A percentile compares a stretch with the other conserved stretches of the same genome.
phyloP scores from a whole-genome alignment of 805 yeast genomes.

The Ogataea philodendri region DNA sequence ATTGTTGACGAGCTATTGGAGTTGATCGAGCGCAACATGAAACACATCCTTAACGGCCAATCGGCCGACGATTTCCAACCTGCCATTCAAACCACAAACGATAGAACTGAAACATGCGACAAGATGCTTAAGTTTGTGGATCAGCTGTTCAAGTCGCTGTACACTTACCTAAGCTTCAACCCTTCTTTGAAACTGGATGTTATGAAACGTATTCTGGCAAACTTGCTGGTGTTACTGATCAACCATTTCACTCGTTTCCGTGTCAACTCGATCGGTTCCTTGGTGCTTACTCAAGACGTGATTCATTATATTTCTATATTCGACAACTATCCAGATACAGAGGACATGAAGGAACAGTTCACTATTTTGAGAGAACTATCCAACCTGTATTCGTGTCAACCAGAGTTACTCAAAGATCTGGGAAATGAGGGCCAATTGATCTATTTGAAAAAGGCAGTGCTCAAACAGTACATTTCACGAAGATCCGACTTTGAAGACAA shows the following conservation, averaged over 20 bases:
- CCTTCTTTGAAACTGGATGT: slow-evolving; percentile 24
- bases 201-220: slow-evolving; percentile 22
- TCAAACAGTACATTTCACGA: slow-evolving; percentile 64
- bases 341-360: slow-evolving; percentile 49
- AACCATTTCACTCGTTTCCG: slow-evolving; percentile 73
- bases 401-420: slow-evolving; percentile 72
- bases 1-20: slow-evolving; percentile 59
- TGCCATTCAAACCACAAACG: slow-evolving; percentile 35
- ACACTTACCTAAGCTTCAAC: slow-evolving; percentile 37
- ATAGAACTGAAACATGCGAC: slow-evolving; percentile 71
- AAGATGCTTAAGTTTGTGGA: slow-evolving; percentile 50
- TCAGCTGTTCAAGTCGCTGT: slow-evolving; percentile 34
- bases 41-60: slow-evolving; percentile 57
- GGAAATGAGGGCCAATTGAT: slow-evolving; percentile 79
- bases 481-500: slow-evolving; percentile 66
- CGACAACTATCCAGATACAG: slow-evolving; percentile 30
- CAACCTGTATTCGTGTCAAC: slow-evolving; percentile 80
- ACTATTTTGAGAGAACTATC: slow-evolving; percentile 71
- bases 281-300: slow-evolving; percentile 77
- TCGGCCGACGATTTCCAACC: slow-evolving; percentile 57
- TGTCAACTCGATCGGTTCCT: slow-evolving; percentile 80
- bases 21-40: slow-evolving; percentile 50
- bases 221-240: slow-evolving; percentile 50
- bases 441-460: slow-evolving; percentile 55
- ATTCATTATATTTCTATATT: slow-evolving; percentile 59